Conservation (phyloP, 495 filamentous ascomycete species). For the Symbiotaphrina buchneri region DNA sequence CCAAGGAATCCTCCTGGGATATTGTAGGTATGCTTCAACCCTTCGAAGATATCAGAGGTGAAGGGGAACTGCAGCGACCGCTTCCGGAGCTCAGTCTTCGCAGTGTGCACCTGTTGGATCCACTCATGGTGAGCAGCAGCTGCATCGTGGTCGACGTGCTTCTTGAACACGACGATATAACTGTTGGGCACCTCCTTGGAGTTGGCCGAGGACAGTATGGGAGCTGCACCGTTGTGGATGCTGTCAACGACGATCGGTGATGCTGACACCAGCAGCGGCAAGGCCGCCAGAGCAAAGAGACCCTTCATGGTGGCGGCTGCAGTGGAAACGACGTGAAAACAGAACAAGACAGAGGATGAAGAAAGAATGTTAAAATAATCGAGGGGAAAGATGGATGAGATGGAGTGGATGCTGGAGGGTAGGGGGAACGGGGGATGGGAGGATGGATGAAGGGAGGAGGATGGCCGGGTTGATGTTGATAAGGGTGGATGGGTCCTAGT, state of each 20-base stretch:
- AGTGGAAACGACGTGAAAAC: too few relatives aligned
- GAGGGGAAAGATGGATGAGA: conserved; percentile 14
- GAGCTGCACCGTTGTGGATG: conserved; percentile 70
- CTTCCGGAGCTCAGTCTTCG: conserved; percentile 63
- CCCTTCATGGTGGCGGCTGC: conserved; percentile 75
- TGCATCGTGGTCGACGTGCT: conserved; percentile 48
- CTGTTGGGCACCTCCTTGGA: conserved; percentile 65
- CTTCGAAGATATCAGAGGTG: conserved; percentile 46
- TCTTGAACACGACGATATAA: conserved; percentile 98
- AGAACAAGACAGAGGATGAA: conserved; percentile 11
- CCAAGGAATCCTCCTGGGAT: conserved; percentile 65
- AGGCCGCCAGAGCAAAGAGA: conserved; percentile 35
- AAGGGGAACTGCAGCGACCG: conserved; percentile 60
- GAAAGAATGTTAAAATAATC: conserved; percentile 6
- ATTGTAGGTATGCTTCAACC: conserved; percentile 89
- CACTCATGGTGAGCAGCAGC: conserved; percentile 67
- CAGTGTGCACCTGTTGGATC: conserved; percentile 68
- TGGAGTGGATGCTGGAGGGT: conserved; percentile 14
- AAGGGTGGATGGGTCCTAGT: too few relatives aligned
- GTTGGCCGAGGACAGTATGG: conserved; percentile 61
- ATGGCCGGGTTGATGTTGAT: too few relatives aligned
- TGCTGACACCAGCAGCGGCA: conserved; percentile 45
- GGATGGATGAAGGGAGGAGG: neutral
- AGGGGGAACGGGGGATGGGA: conserved; percentile 11
- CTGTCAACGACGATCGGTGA: conserved; percentile 58